Conservation (phyloP, 116 monocot species). For the Papilionanthe hybrid region DNA sequence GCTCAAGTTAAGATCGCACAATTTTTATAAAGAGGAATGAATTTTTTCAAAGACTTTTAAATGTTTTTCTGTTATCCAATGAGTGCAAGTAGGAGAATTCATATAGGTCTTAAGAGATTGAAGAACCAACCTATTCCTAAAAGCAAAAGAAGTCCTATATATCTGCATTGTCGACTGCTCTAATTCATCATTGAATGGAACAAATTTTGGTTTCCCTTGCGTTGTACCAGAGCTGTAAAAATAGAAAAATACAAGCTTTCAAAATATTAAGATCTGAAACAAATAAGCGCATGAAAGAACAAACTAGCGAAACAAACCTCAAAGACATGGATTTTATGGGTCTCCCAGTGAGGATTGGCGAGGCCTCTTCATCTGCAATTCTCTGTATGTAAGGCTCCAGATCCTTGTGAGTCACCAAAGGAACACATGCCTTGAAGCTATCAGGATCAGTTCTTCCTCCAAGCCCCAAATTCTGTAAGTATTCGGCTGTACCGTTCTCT, state of each 20-base stretch:
- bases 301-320: conserved; percentile 4
- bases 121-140: conserved; percentile 13
- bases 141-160: conserved; percentile 14
- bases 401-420: conserved; percentile 13
- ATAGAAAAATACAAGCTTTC: background rate
- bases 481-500: conserved; percentile 17
- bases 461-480: conserved; percentile 11
- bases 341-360: conserved; percentile 5
- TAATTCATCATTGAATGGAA: conserved; percentile 12
- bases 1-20: background rate
- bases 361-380: conserved; percentile 16
- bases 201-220: conserved; percentile 13
- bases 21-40: background rate
- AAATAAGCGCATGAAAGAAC: background rate
- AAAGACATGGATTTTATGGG: conserved; percentile 5
- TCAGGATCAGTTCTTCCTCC: conserved; percentile 11
- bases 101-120: background rate
- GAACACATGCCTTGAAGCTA: conserved; percentile 10
- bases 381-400: conserved; percentile 13
- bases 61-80: background rate
- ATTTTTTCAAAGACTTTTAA: background rate
- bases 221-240: conserved; percentile 14
- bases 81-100: background rate
- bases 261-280: background rate
- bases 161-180: conserved; percentile 17